A percentile compares a stretch with the other conserved stretches of the same genome.
Evolutionary conservation across 2,329 filamentous ascomycete genomes (phyloP).

Genomic region (Cercospora canescens): DNA sequence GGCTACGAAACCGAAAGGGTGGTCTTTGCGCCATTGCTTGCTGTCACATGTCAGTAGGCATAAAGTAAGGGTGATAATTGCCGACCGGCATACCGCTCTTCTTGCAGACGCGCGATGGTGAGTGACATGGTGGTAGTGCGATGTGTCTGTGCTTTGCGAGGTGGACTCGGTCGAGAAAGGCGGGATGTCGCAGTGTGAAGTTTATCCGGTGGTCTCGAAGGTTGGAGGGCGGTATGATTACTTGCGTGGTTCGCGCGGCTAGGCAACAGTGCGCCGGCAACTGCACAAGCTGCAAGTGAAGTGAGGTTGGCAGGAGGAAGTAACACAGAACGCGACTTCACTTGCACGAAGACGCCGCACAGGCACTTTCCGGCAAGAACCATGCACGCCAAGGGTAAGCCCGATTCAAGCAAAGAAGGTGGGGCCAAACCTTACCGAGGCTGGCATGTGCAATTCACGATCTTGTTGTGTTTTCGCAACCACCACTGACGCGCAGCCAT

Average conservation of each 20-base stretch:
- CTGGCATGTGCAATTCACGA: conserved; percentile 10
- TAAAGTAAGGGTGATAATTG: not conserved
- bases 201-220: not conserved
- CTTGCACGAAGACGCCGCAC: not conserved
- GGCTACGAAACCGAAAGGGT: conserved; percentile 96
- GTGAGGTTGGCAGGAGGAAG: not conserved
- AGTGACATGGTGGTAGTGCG: conserved; percentile 66
- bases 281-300: not conserved
- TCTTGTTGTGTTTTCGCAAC: not conserved
- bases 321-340: not conserved
- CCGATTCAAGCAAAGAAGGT: not conserved
- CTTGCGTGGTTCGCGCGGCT: not conserved
- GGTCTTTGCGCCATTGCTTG: conserved; percentile 95
- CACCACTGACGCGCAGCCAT: not conserved
- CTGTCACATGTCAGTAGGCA: conserved; percentile 47
- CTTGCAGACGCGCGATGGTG: conserved; percentile 82
- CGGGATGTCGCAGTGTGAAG: not conserved
- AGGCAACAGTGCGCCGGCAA: not conserved
- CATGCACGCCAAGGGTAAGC: not conserved
- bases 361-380: not conserved
- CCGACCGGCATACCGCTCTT: conserved; percentile 69
- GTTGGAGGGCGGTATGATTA: not conserved
- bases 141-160: conserved; percentile 6
- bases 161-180: conserved; percentile 5
- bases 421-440: conserved; percentile 13